Evolutionary conservation across 2,329 filamentous ascomycete species (phyloP), one percentile per base, ranked within the genome.

Genomic region (Metarhizium humberi): DNA sequence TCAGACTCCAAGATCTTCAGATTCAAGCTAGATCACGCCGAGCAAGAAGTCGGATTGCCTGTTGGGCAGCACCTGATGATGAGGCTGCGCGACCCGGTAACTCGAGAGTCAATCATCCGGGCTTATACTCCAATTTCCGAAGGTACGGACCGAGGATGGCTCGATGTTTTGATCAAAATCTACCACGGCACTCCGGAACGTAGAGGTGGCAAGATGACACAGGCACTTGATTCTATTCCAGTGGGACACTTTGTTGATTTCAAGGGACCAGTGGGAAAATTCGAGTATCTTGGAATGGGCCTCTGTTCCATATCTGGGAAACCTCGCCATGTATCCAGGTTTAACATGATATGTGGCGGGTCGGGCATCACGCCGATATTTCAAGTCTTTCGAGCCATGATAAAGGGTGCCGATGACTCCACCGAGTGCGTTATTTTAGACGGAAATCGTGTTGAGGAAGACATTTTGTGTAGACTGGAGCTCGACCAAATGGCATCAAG

Each of bases 311-410:
- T 95, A 46, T 80, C 80, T 36, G 80, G 80, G 0, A 76, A 74
- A 20, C 67, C 75, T 56, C 74, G 85, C 10, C 70, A 62, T 0
- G 80, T 95, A 1, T 80, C 78, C 53, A 79, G 78, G 13, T 90
- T 96, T 68, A 76, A 88, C 66, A 95, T 96, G 90, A 84, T 96
- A 36, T 94, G 89, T 62, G 92, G 81, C 14, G 92, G 92, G 6
- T 89, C 83, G n/a, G 92, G 92, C 1, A 87, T 96, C 64, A 96
- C 92, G n/a, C 92, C 92, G 0, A 88, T 96, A 59, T 94, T 85
- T 68, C 88, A 92, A 64, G 87, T 95, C 2, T 73, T 95, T 55
- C 77, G 88, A 13, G 87, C 88, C 0, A 80, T 94, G 0, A 79
- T 91, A 68, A 75, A 79, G 49, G 82, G 92, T 59, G 62, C 67